Conservation (phyloP, 106 monocot species). For the Triglochin maritima region DNA sequence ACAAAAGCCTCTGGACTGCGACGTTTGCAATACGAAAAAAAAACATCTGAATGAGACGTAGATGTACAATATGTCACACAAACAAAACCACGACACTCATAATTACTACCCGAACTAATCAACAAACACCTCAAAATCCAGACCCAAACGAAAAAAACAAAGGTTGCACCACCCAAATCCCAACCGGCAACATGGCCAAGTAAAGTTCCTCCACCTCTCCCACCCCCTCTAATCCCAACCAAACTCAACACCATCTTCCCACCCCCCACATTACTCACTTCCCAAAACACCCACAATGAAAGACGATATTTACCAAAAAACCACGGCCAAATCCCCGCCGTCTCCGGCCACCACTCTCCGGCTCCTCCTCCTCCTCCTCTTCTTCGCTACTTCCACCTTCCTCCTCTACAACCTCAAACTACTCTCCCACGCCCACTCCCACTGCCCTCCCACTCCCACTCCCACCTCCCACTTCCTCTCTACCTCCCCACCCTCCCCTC, state of each 20-base stretch:
- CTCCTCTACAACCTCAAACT: conserved; percentile 4
- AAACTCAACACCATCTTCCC: background rate
- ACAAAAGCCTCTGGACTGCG: no score
- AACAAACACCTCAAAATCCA: no score
- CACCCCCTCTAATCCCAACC: background rate
- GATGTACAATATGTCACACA: no score
- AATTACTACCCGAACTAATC: no score
- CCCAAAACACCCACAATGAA: background rate
- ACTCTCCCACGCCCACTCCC: conserved; percentile 3
- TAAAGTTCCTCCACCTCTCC: background rate
- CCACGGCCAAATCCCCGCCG: no score
- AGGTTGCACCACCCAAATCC: no score
- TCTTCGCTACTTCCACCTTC: background rate
- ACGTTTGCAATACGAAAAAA: no score
- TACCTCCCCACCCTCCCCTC: conserved; percentile 1
- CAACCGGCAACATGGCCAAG: no score
- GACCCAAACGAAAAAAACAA: no score
- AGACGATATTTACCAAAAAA: no score
- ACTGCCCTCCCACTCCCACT: background rate
- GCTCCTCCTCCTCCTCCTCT: background rate
- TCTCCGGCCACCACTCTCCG: background rate
- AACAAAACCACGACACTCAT: no score
- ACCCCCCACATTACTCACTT: background rate
- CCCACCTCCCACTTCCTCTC: background rate
- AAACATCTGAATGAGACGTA: no score